A percentile compares a stretch with the other conserved stretches of the same genome.
phyloP scores from a whole-genome alignment of 306 rosid species.

The Glycine soja region DNA sequence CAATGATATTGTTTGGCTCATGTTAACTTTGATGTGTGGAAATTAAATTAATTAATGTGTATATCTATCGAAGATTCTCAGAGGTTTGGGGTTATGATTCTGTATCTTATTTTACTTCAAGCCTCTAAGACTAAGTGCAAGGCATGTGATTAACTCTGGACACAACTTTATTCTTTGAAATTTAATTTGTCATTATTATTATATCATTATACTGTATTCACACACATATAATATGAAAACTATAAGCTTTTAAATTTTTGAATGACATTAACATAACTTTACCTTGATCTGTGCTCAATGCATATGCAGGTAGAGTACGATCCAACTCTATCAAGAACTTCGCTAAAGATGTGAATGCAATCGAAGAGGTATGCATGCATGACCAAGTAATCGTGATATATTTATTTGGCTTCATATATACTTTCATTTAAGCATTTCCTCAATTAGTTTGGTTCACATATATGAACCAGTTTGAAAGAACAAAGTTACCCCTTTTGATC shows the following conservation, averaged over 20 bases:
- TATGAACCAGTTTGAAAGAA: slow-evolving; percentile 14
- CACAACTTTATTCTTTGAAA: slow-evolving; percentile 21
- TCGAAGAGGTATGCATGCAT: slow-evolving; percentile 47
- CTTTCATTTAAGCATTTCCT: background rate
- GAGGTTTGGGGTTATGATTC: background rate
- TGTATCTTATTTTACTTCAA: background rate
- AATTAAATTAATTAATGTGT: slow-evolving; percentile 32
- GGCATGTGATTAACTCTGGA: slow-evolving; percentile 48
- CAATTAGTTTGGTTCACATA: background rate
- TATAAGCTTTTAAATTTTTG: background rate
- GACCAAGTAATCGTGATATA: background rate
- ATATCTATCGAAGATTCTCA: background rate
- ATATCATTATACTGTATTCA: background rate
- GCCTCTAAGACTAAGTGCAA: slow-evolving; percentile 40
- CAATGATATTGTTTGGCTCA: background rate
- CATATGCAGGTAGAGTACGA: slow-evolving; percentile 57
- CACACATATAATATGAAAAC: background rate
- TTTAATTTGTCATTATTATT: background rate
- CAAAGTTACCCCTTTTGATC: background rate
- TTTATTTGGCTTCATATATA: background rate
- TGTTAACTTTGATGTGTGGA: slow-evolving; percentile 9
- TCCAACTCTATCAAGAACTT: slow-evolving; percentile 51
- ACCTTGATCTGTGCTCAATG: slow-evolving; percentile 37
- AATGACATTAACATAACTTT: background rate
- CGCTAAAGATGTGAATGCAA: slow-evolving; percentile 46